These are phyloP conservation scores for Hibiscus trionum DNA, from an alignment of 345 rosid genomes.

Conservation along the genomic window DNA sequence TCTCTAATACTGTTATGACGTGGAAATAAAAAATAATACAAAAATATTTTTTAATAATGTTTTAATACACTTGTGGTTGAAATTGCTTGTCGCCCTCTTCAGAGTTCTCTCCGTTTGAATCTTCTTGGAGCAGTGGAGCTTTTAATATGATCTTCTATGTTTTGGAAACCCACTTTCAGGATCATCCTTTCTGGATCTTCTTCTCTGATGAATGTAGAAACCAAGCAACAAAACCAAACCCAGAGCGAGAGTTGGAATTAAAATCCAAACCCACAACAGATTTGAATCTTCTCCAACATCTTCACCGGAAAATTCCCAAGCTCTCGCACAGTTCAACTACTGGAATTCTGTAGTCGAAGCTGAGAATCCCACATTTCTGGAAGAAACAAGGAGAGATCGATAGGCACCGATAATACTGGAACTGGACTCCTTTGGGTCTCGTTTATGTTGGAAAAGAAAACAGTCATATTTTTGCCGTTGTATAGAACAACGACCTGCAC, in stretches of 20 bases:
- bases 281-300: conserved; percentile 21
- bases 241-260: conserved; percentile 14
- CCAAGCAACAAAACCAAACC: conserved; percentile 12
- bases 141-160: conserved; percentile 46
- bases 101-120: conserved; percentile 38
- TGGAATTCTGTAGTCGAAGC: conserved; percentile 43
- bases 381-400: conserved; percentile 38
- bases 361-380: conserved; percentile 56
- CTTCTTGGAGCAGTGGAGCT: conserved; percentile 23
- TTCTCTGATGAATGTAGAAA: conserved; percentile 21
- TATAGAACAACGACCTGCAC: conserved; percentile 27
- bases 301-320: conserved; percentile 44
- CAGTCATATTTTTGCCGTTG: conserved; percentile 38
- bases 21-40: no score
- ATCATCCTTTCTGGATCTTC: conserved; percentile 18
- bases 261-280: conserved; percentile 33
- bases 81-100: conserved; percentile 46
- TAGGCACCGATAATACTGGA: conserved; percentile 29
- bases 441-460: conserved; percentile 25
- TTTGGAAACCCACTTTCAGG: conserved; percentile 27
- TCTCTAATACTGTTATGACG: no score
- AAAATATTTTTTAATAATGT: no score
- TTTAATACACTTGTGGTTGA: conserved; percentile 28
- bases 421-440: neutral
- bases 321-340: conserved; percentile 40